A percentile compares a stretch with the other conserved stretches of the same genome.
These are phyloP conservation scores for Xerocomellus dryophilus DNA, from an alignment of 768 basidiomycete species.

Conservation along the genomic window DNA sequence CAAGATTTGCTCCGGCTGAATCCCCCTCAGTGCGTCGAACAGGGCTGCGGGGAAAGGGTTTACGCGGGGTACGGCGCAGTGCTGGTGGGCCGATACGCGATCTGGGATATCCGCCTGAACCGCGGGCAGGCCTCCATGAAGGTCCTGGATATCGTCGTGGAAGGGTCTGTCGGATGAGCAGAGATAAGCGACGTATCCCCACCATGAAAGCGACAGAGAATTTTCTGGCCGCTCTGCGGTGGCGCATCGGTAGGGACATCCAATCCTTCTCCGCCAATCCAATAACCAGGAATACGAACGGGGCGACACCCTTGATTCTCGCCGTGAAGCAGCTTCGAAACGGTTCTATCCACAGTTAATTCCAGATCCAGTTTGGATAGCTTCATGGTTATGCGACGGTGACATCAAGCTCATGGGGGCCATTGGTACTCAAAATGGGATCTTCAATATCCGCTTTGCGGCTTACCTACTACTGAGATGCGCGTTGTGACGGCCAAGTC, in stretches of 20 bases:
- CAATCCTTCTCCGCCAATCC: slow-evolving; percentile 17
- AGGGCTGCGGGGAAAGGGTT: slow-evolving; percentile 70
- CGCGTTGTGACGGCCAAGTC: slow-evolving; percentile 6
- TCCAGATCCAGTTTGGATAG: slow-evolving; percentile 7
- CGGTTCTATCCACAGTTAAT: slow-evolving; percentile 22
- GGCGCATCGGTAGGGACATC: slow-evolving; percentile 15
- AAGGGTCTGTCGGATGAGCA: slow-evolving; percentile 32
- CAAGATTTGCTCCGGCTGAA: slow-evolving; percentile 70
- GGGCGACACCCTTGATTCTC: slow-evolving; percentile 24
- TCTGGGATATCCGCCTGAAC: slow-evolving; percentile 47
- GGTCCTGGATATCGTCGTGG: slow-evolving; percentile 40
- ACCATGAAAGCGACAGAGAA: slow-evolving; percentile 34
- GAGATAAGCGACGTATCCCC: slow-evolving; percentile 18
- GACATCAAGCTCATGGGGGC: not conserved
- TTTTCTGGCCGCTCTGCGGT: slow-evolving; percentile 30
- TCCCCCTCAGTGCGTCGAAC: slow-evolving; percentile 66
- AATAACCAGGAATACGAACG: slow-evolving; percentile 22
- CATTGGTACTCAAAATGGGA: not conserved
- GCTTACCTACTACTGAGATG: slow-evolving; percentile 12
- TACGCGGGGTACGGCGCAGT: slow-evolving; percentile 38
- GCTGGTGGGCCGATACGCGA: slow-evolving; percentile 64
- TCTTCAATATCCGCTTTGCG: slow-evolving; percentile 24
- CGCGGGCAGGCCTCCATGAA: slow-evolving; percentile 40
- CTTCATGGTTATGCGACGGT: slow-evolving; percentile 3
- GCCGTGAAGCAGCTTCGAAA: slow-evolving; percentile 20